Conservation (phyloP, 768 basidiomycete species). For the Nevesoporus exiguus region DNA sequence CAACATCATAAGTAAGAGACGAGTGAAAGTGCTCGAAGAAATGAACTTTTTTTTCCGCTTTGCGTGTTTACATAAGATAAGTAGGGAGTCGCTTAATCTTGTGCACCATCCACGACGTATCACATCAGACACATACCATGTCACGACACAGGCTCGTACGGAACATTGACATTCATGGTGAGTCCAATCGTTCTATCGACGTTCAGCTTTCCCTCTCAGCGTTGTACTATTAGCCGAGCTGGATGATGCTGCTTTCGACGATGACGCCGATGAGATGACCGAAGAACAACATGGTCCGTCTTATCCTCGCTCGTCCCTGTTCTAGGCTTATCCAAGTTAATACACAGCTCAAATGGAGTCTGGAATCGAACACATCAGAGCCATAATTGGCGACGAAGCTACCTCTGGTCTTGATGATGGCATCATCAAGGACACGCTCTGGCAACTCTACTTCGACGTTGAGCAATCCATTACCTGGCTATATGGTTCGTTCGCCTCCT, state of each 20-base stretch:
- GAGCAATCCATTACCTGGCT: conserved; percentile 74
- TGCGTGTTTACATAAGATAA: conserved; percentile 19
- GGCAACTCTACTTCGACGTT: conserved; percentile 86
- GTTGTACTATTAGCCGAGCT: conserved; percentile 62
- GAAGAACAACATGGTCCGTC: conserved; percentile 72
- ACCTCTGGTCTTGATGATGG: conserved; percentile 67
- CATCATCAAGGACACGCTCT: conserved; percentile 75
- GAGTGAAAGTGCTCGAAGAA: background rate
- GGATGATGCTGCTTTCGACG: conserved; percentile 75
- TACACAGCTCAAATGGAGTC: conserved; percentile 61
- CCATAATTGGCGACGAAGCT: conserved; percentile 62
- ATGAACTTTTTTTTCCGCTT: background rate
- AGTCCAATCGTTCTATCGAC: background rate
- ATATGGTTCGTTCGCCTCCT: conserved; percentile 50
- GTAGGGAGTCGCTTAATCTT: conserved; percentile 7
- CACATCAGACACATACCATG: conserved; percentile 38
- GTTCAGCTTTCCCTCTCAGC: background rate
- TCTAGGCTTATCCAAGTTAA: conserved; percentile 10
- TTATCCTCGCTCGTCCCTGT: background rate
- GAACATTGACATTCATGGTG: conserved; percentile 79
- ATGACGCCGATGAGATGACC: conserved; percentile 79
- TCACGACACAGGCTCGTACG: conserved; percentile 89
- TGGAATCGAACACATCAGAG: conserved; percentile 64
- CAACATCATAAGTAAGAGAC: conserved; percentile 52
- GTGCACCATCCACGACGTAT: conserved; percentile 3